These are phyloP conservation scores for Saturnispora kantuleensis DNA, from an alignment of 805 yeast genomes.

Conservation along the genomic window DNA sequence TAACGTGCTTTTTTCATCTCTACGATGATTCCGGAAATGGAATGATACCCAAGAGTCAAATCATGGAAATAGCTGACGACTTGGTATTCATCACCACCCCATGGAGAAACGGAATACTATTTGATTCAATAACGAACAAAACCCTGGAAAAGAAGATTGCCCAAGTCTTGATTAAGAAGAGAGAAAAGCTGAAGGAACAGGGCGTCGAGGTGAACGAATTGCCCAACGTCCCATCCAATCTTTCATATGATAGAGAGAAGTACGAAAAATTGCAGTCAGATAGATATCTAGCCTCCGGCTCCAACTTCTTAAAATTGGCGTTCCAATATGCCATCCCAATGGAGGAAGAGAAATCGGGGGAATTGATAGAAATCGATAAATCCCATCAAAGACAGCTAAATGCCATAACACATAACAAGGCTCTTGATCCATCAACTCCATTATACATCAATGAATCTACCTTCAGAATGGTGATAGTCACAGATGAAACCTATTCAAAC, in stretches of 20 bases:
- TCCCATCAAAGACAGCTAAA: constrained; percentile 25
- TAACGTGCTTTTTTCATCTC: constrained; percentile 69
- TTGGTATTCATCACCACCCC: constrained; percentile 73
- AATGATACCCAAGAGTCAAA: constrained; percentile 64
- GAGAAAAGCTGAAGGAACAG: constrained; percentile 24
- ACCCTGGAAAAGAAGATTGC: constrained; percentile 62
- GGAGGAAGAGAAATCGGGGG: constrained; percentile 27
- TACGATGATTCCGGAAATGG: constrained; percentile 57
- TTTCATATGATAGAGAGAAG: constrained; percentile 51
- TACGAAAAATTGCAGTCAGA: constrained; percentile 60
- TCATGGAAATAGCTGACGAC: constrained; percentile 81
- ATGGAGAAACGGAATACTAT: constrained; percentile 61
- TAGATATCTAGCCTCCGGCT: constrained; percentile 77
- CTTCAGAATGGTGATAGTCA: constrained; percentile 87
- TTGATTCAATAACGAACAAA: constrained; percentile 55
- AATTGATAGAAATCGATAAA: constrained; percentile 10
- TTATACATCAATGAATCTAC: constrained; percentile 71
- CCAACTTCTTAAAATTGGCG: constrained; percentile 75
- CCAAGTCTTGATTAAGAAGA: constrained; percentile 42
- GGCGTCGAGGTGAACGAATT: constrained; percentile 24
- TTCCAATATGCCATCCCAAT: constrained; percentile 82
- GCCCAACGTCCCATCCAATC: constrained; percentile 44
- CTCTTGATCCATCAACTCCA: constrained; percentile 73
- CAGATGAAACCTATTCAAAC: constrained; percentile 87
- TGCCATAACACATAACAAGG: constrained; percentile 51